Evolutionary conservation across 805 yeast species (phyloP).

Genomic region (Yamadazyma olivae): DNA sequence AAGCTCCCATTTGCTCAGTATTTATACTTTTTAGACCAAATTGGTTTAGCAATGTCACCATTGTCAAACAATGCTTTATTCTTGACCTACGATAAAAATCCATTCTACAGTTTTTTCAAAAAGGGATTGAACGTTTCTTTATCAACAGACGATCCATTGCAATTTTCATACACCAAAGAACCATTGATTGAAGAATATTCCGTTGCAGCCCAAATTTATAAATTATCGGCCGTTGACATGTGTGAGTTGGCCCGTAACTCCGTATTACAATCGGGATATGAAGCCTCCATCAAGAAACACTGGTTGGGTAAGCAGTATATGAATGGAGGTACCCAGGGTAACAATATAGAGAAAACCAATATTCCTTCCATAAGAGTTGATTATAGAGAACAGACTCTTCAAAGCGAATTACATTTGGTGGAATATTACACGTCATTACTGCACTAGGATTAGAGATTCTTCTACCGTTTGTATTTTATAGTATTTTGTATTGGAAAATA

Average conservation of each 20-base stretch:
- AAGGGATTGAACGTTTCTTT: constrained; percentile 92
- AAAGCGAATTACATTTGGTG: constrained; percentile 67
- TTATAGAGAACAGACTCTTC: constrained; percentile 78
- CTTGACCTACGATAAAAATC: constrained; percentile 94
- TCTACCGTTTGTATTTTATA: too few relatives aligned
- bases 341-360: constrained; percentile 89
- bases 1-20: constrained; percentile 95
- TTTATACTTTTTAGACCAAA: constrained; percentile 87
- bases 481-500: too few relatives aligned
- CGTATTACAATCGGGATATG: constrained; percentile 93
- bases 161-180: constrained; percentile 94
- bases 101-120: constrained; percentile 85
- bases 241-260: constrained; percentile 95
- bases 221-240: constrained; percentile 92
- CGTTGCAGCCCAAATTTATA: constrained; percentile 97
- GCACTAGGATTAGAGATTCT: too few relatives aligned
- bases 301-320: constrained; percentile 80
- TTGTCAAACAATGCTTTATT: constrained; percentile 94
- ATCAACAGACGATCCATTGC: constrained; percentile 97
- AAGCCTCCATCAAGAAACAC: constrained; percentile 76
- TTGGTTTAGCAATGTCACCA: constrained; percentile 98
- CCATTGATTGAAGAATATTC: constrained; percentile 97
- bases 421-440: constrained; percentile 62
- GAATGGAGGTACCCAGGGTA: constrained; percentile 66
- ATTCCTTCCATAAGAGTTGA: constrained; percentile 87